Evolutionary conservation across 192 early-diverging fungal species (phyloP).

Genomic region (Gonapodya sp.): DNA sequence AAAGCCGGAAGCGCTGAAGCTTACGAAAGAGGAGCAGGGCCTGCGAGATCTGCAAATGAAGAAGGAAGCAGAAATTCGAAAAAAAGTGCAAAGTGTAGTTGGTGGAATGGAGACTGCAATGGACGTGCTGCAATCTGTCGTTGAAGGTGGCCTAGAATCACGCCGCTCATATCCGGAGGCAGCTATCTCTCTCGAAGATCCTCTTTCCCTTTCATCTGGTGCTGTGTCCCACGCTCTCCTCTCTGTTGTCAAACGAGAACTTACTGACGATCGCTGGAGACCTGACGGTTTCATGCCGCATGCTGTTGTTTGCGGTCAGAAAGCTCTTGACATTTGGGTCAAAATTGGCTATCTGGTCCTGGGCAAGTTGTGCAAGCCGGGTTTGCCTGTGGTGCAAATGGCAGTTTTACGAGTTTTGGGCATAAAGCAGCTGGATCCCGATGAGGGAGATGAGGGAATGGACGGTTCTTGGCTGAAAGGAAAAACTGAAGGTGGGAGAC

Average conservation of each 20-base stretch:
- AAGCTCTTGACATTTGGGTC: not conserved
- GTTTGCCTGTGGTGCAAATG: not conserved
- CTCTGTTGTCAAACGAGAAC: slow-evolving; percentile 10
- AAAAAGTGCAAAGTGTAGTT: slow-evolving; percentile 41
- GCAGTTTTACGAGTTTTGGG: not conserved
- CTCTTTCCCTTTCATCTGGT: slow-evolving; percentile 20
- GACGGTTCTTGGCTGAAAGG: not conserved
- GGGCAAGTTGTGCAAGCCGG: not conserved
- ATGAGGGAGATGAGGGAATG: not conserved
- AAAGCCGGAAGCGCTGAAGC: too few relatives aligned
- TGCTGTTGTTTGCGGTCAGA: not conserved
- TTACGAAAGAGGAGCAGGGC: slow-evolving; percentile 66
- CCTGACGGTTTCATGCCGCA: not conserved
- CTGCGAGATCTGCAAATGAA: slow-evolving; percentile 57
- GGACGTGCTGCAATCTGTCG: slow-evolving; percentile 51
- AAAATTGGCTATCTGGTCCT: not conserved
- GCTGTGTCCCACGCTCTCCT: slow-evolving; percentile 28
- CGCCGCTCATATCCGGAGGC: slow-evolving; percentile 38
- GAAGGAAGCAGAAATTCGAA: slow-evolving; percentile 65
- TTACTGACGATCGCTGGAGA: slow-evolving; percentile 9
- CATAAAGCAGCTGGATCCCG: not conserved
- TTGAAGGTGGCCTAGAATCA: slow-evolving; percentile 50
- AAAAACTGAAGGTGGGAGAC: not conserved
- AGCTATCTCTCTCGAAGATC: slow-evolving; percentile 42
- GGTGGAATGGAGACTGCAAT: slow-evolving; percentile 49